Conservation (phyloP, 306 rosid genomes). For the Aeschynomene evenia region DNA sequence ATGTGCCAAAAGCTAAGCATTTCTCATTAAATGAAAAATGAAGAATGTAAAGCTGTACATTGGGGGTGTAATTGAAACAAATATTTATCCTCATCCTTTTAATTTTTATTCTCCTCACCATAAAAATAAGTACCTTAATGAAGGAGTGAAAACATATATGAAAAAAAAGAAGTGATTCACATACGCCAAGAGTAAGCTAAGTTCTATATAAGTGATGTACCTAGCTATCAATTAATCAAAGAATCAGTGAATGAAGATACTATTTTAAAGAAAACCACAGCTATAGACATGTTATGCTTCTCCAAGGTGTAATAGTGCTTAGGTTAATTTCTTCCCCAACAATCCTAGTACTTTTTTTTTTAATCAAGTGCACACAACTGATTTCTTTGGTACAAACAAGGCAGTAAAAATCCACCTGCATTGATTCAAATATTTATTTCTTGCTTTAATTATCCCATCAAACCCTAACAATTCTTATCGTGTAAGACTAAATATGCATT, state of each 20-base stretch:
- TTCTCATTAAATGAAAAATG: slow-evolving; percentile 2
- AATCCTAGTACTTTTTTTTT: background rate
- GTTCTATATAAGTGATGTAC: background rate
- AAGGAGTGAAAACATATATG: background rate
- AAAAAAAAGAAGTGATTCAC: background rate
- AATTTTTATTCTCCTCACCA: background rate
- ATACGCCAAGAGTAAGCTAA: background rate
- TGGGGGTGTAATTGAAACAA: background rate
- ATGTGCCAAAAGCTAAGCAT: background rate
- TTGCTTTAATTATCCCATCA: background rate
- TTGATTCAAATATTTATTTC: background rate
- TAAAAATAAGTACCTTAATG: background rate
- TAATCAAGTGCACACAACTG: background rate
- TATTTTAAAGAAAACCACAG: background rate
- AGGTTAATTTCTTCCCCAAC: background rate
- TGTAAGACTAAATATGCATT: background rate
- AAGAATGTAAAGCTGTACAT: background rate
- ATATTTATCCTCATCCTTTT: background rate
- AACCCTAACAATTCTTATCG: background rate
- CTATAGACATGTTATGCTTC: background rate
- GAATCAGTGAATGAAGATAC: background rate
- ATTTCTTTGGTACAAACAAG: background rate
- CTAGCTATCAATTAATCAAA: background rate
- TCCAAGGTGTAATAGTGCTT: background rate
- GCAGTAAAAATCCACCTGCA: background rate